Base-by-base conservation (phyloP, 2,329 filamentous ascomycete genomes). In the Metarhizium album region DNA sequence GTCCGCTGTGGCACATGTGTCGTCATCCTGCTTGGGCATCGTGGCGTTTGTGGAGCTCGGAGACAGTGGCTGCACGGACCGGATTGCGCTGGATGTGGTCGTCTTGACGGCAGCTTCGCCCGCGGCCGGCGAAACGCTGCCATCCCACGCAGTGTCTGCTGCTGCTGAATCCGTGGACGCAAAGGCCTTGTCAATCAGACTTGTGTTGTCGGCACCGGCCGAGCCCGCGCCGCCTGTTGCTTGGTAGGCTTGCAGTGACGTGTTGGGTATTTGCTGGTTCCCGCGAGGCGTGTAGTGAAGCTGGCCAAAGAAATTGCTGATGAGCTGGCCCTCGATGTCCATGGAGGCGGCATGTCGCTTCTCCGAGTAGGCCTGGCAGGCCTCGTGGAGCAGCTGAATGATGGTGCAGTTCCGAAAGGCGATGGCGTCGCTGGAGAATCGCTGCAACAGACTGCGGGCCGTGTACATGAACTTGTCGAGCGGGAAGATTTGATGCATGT, bases 401-500 rank as follows among this genome's bases (percentile, higher is more conserved):
- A 64, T 63, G 1, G 52, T 49, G 2, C 54, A 47, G n/a, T 62
- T 55, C 7, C 61, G 52, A 27, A 45, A 52, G 0, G 59, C 56
- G 14, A 64, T 56, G 4, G 53, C 48, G 40, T 64, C 61, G 29
- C 60, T 54, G 4, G 45, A 51, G 22, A 64, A 58, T 2, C 51
- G 50, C 2, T 38, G 42, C 7, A 64, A 53, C 1, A 64, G 50
- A 31, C 50, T 50, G 13, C 56, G 56, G 3, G 57, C 60, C 11
- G 50, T 51, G 4, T 46, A 46, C 6, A 63, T 48, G 23, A 52
- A 57, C 45, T 54, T 58, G 20, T 55, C 52, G 2, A 63, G 48
- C 3, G 60, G 58, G 23, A 64, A 62, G 2, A 57, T 53, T 42
- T 52, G 52, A 48, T 71, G 66, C 35, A 72, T 63, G 54, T 72